phyloP scores from a whole-genome alignment of 345 rosid species.

The Populus tremula region DNA sequence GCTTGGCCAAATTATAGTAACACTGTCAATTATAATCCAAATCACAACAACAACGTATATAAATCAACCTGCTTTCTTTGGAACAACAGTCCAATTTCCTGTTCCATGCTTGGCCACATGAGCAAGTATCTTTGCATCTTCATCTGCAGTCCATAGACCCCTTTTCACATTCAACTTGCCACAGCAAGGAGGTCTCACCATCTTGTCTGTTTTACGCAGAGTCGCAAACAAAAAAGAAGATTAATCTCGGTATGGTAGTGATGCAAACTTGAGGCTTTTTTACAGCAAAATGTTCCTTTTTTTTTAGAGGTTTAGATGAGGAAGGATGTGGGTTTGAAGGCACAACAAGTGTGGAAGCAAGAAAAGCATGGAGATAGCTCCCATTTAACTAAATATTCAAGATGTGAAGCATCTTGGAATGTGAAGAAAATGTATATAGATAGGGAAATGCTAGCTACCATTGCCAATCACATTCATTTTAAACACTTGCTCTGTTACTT shows the following conservation, averaged over 20 bases:
- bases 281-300: slow-evolving; percentile 3
- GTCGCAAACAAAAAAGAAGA: not conserved
- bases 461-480: not conserved
- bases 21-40: too few relatives aligned
- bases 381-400: slow-evolving; percentile 35
- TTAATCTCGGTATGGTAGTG: not conserved
- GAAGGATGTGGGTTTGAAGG: slow-evolving; percentile 33
- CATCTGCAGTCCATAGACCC: slow-evolving; percentile 55
- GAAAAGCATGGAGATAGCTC: slow-evolving; percentile 44
- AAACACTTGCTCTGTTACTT: not conserved
- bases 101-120: slow-evolving; percentile 59
- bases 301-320: slow-evolving; percentile 17
- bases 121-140: slow-evolving; percentile 58
- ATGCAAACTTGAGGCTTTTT: not conserved
- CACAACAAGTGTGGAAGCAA: slow-evolving; percentile 32
- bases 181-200: slow-evolving; percentile 39
- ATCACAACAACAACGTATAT: too few relatives aligned
- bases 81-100: slow-evolving; percentile 53
- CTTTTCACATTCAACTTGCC: slow-evolving; percentile 40
- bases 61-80: slow-evolving; percentile 30
- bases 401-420: slow-evolving; percentile 29
- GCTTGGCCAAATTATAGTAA: too few relatives aligned
- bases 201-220: not conserved
- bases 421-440: not conserved
- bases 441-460: not conserved